Evolutionary conservation across 208 protist genomes (phyloP), one percentile per base, ranked within the genome.

Genomic region (Angomonas deanei): DNA sequence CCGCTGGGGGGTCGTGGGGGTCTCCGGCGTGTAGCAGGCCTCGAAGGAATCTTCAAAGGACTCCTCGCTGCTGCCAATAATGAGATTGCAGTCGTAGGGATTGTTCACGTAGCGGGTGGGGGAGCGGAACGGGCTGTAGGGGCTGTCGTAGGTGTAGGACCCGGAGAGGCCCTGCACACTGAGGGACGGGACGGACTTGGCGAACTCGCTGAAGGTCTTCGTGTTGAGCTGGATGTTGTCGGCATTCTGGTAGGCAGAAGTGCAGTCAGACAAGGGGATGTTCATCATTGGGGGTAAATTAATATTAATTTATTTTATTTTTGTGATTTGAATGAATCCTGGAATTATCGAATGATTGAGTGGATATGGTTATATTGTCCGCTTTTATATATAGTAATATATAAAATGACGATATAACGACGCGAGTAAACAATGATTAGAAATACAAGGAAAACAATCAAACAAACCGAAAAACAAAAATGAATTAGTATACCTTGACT

Each of bases 181-280:
- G 52, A 30, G 4, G 33, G 23, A 1, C n/a, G 50, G 38, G 0
- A 48, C 47, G 13, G 62, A n/a, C 11, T 57, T 4, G 39, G 59
- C 34, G 15, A 5, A 55, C 26, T 5, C 36, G 39, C 13, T n/a
- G 27, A 5, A 11, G n/a, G 47, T 11, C n/a, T 24, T 24, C 10
- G 47, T 6, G 31, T 10, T 31, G 27, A 8, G 58, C 58, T 33
- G 55, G 68, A 93, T 93, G 71, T 93, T 93, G 30, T 88, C 79
- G 10, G 71, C 81, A 57, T 93, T 93, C 59, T 85, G 75, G 62
- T 84, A 76, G 10, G 75, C 83, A 5, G 60, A 73, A 46, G 87
- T 93, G 75, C 87, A 93, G 66, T 93, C 87, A 32, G 71, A 70
- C 19, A 93, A 70, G 30, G 84, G 24, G 32, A 53, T 3, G 52